Conservation (phyloP, 371 early-diverging fungal species). For the Vairimorpha necatrix region DNA sequence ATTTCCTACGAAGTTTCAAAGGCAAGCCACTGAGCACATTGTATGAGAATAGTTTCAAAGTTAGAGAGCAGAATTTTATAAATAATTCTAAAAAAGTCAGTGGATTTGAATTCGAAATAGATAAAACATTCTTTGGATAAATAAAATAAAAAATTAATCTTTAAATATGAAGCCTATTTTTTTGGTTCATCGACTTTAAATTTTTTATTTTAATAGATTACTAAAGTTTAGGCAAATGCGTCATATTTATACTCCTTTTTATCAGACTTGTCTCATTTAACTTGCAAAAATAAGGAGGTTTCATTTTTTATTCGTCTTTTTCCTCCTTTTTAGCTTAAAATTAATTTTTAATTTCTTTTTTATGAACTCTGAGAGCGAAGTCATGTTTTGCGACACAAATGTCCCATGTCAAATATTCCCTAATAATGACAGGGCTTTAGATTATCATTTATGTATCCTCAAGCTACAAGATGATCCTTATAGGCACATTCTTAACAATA, state of each 20-base stretch:
- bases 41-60: constrained; percentile 44
- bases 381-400: too few relatives aligned
- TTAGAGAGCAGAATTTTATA: constrained; percentile 46
- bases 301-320: background rate
- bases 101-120: constrained; percentile 27
- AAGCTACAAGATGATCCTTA: background rate
- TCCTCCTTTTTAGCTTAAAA: background rate
- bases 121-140: constrained; percentile 26
- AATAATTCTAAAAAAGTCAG: constrained; percentile 9
- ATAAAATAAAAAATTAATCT: background rate
- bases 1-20: constrained; percentile 39
- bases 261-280: too few relatives aligned
- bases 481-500: background rate
- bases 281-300: too few relatives aligned
- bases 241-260: too few relatives aligned
- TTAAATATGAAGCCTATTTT: background rate
- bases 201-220: background rate
- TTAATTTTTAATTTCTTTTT: background rate
- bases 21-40: constrained; percentile 47
- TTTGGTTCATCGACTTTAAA: too few relatives aligned
- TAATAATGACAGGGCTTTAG: background rate
- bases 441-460: background rate
- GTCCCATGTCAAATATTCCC: too few relatives aligned
- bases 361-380: too few relatives aligned
- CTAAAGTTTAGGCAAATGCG: too few relatives aligned